These are phyloP conservation scores for Pythium guiyangense DNA, from an alignment of 352 stramenopile genomes.

Conservation along the genomic window DNA sequence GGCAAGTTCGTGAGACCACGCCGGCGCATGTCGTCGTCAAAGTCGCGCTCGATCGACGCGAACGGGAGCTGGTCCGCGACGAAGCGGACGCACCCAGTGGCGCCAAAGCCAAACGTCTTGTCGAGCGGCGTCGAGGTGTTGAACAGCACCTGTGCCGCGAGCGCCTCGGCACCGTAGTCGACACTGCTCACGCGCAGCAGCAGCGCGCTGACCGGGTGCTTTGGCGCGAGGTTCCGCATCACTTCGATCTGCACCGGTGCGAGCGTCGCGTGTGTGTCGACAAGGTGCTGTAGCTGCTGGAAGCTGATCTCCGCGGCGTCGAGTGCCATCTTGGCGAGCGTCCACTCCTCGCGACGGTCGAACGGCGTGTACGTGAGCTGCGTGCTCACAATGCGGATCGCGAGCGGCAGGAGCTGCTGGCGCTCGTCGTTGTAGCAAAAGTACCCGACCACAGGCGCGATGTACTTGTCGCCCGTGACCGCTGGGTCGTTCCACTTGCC, in stretches of 20 bases:
- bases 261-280: too few relatives aligned
- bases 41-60: too few relatives aligned
- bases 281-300: too few relatives aligned
- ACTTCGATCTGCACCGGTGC: too few relatives aligned
- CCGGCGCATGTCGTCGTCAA: background rate
- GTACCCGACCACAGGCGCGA: too few relatives aligned
- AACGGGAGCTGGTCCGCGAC: slow-evolving; percentile 13
- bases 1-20: slow-evolving; percentile 5
- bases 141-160: slow-evolving; percentile 30
- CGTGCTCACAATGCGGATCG: slow-evolving; percentile 35
- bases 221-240: too few relatives aligned
- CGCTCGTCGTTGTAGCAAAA: too few relatives aligned
- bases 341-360: slow-evolving; percentile 34
- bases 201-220: slow-evolving; percentile 31
- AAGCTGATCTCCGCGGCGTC: slow-evolving; percentile 36
- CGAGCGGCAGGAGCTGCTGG: too few relatives aligned
- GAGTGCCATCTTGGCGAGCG: slow-evolving; percentile 42
- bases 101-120: slow-evolving; percentile 36
- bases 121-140: slow-evolving; percentile 35
- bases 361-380: slow-evolving; percentile 41
- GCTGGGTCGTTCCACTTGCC: slow-evolving; percentile 23
- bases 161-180: slow-evolving; percentile 37
- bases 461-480: slow-evolving; percentile 20
- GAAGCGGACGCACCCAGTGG: slow-evolving; percentile 23
- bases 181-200: slow-evolving; percentile 28